Percentiles rank a stretch among this genome's conserved stretches.
These are phyloP conservation scores for Eleusine indica DNA, from an alignment of 176 grass and related monocot species.

Conservation along the genomic window DNA sequence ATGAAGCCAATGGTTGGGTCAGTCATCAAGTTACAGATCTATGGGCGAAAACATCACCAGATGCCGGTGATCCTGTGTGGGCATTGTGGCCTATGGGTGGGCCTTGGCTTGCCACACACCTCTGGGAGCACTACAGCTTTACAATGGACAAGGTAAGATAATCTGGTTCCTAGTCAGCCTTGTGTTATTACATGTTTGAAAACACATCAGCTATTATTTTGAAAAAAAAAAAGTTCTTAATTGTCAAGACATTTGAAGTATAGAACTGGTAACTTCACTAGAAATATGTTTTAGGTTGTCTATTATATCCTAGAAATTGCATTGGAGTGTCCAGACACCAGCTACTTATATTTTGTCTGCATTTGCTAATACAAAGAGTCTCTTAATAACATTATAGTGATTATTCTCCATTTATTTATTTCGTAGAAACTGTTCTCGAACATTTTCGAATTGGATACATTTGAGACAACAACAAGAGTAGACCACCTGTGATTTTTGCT, in stretches of 20 bases:
- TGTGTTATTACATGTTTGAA: not conserved
- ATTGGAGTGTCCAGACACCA: not conserved
- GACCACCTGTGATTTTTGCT: not conserved
- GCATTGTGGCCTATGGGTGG: slow-evolving; percentile 96
- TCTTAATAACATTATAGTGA: not conserved
- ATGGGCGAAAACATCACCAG: slow-evolving; percentile 94
- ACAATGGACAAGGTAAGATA: slow-evolving; percentile 71
- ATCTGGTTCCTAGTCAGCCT: not conserved
- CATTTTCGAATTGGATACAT: not conserved
- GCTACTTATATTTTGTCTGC: not conserved
- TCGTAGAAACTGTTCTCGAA: not conserved
- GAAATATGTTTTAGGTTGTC: not conserved
- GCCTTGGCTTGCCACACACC: slow-evolving; percentile 91
- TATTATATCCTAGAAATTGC: not conserved
- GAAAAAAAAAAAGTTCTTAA: not conserved
- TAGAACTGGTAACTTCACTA: not conserved
- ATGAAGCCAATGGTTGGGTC: slow-evolving; percentile 79
- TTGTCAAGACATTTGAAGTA: not conserved
- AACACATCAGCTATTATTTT: not conserved
- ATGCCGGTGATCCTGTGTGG: slow-evolving; percentile 74
- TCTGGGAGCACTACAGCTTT: slow-evolving; percentile 90
- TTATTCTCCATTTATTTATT: not conserved
- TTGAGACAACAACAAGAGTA: not conserved
- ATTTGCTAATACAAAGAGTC: not conserved
- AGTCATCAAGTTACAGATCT: slow-evolving; percentile 91